phyloP scores from a whole-genome alignment of 2,329 filamentous ascomycete genomes.

The Claviceps citrina region DNA sequence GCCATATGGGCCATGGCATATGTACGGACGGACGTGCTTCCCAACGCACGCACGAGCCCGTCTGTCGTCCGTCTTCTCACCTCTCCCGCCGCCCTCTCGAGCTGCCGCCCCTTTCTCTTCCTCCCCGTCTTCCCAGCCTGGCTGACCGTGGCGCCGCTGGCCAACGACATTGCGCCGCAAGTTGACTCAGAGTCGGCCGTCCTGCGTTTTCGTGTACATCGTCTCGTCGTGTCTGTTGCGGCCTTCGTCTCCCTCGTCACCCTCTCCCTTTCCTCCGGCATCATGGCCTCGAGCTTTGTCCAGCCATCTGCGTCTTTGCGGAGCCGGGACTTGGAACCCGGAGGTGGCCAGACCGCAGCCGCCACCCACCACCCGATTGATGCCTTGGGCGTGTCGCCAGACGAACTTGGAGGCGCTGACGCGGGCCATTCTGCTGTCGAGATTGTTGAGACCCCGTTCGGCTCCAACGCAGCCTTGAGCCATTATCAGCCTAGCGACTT shows the following conservation, averaged over 20 bases:
- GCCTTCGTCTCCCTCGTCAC: background rate
- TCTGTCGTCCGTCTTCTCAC: too few species aligned
- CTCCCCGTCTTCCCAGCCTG: too few species aligned
- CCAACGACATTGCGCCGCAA: too few species aligned
- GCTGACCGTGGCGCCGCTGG: too few species aligned
- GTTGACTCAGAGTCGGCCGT: too few species aligned
- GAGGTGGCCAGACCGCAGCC: slow-evolving; percentile 16
- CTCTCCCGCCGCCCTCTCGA: too few species aligned
- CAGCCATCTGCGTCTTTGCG: slow-evolving; percentile 25
- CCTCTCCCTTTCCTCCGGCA: slow-evolving; percentile 8
- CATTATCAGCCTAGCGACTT: slow-evolving; percentile 35
- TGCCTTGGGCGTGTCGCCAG: slow-evolving; percentile 28
- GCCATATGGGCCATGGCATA: too few species aligned
- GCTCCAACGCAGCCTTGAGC: slow-evolving; percentile 31
- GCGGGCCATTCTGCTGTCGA: slow-evolving; percentile 16
- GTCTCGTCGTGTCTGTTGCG: too few species aligned
- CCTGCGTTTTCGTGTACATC: too few species aligned
- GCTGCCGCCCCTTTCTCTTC: too few species aligned
- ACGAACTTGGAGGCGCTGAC: slow-evolving; percentile 17
- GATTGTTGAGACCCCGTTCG: slow-evolving; percentile 31
- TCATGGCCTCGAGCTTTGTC: slow-evolving; percentile 31
- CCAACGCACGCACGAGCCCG: too few species aligned
- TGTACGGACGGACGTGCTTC: too few species aligned
- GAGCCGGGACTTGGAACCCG: slow-evolving; percentile 21
- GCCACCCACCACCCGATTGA: slow-evolving; percentile 17